Conservation (phyloP, 2,329 filamentous ascomycete genomes). For the Cyphellophora attinorum region DNA sequence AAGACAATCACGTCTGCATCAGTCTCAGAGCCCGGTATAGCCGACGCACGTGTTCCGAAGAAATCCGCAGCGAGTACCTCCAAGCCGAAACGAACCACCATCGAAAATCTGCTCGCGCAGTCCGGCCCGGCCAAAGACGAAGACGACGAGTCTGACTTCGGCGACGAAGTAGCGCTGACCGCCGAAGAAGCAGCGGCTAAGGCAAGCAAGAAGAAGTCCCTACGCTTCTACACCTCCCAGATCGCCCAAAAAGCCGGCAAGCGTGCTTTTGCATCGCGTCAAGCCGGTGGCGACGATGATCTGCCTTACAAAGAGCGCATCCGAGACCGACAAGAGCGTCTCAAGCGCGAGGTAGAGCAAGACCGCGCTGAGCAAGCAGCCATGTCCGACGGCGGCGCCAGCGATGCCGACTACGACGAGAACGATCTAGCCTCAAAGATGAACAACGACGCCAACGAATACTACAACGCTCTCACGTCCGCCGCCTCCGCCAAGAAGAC, state of each 20-base stretch:
- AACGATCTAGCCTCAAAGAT: constrained; percentile 29
- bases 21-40: constrained; percentile 39
- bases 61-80: constrained; percentile 62
- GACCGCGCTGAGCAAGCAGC: constrained; percentile 62
- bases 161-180: constrained; percentile 75
- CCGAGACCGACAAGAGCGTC: constrained; percentile 71
- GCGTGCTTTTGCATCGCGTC: constrained; percentile 52
- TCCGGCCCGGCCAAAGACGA: constrained; percentile 26
- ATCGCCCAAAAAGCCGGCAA: constrained; percentile 91
- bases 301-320: constrained; percentile 78
- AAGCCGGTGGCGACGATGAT: constrained; percentile 52
- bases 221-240: constrained; percentile 97
- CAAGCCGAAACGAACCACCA: constrained; percentile 39
- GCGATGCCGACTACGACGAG: constrained; percentile 34
- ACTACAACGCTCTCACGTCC: constrained; percentile 81
- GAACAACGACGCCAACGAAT: constrained; percentile 43
- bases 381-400: constrained; percentile 51
- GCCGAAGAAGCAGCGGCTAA: constrained; percentile 76
- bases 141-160: constrained; percentile 76
- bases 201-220: constrained; percentile 75
- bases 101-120: constrained; percentile 27
- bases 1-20: neutral
- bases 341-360: constrained; percentile 81
- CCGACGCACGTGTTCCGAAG: constrained; percentile 43
- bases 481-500: constrained; percentile 50